Percentiles rank a stretch among this genome's conserved stretches.
Conservation (phyloP, 768 basidiomycete genomes). For the Lactifluus echinatus region DNA sequence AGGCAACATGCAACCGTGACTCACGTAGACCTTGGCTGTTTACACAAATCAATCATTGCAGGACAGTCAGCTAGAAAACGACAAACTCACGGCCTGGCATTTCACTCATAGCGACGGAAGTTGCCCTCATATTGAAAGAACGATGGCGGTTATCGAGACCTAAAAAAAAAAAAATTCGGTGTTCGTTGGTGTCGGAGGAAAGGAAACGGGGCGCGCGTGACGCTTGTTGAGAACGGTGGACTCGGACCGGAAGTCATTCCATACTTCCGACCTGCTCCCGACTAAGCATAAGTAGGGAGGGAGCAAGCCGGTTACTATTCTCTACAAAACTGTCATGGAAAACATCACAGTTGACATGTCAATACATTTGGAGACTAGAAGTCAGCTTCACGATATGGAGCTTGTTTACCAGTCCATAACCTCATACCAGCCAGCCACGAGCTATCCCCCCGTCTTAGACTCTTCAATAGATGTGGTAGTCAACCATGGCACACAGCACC, state of each 20-base stretch:
- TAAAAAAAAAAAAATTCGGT: constrained; percentile 1
- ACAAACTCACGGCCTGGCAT: constrained; percentile 72
- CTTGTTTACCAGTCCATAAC: constrained; percentile 23
- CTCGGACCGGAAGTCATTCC: constrained; percentile 8
- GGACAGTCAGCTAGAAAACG: constrained; percentile 1
- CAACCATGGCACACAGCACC: constrained; percentile 13
- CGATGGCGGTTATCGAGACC: neutral
- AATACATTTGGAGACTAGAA: constrained; percentile 24
- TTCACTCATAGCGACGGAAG: constrained; percentile 48
- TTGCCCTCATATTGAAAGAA: constrained; percentile 13
- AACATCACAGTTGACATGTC: constrained; percentile 1
- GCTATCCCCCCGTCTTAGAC: constrained; percentile 30
- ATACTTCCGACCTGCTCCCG: neutral
- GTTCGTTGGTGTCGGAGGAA: constrained; percentile 1
- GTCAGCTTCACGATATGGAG: constrained; percentile 23
- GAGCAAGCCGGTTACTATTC: neutral
- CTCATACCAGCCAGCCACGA: constrained; percentile 22
- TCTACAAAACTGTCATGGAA: neutral
- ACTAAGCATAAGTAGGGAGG: neutral
- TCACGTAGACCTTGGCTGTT: constrained; percentile 70
- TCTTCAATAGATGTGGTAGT: constrained; percentile 23
- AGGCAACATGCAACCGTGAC: constrained; percentile 24
- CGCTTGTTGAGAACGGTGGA: neutral
- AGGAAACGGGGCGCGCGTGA: constrained; percentile 13
- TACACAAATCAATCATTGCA: constrained; percentile 1